Conservation (phyloP, 2,329 filamentous ascomycete genomes). For the Coniosporium tulheliwenetii region DNA sequence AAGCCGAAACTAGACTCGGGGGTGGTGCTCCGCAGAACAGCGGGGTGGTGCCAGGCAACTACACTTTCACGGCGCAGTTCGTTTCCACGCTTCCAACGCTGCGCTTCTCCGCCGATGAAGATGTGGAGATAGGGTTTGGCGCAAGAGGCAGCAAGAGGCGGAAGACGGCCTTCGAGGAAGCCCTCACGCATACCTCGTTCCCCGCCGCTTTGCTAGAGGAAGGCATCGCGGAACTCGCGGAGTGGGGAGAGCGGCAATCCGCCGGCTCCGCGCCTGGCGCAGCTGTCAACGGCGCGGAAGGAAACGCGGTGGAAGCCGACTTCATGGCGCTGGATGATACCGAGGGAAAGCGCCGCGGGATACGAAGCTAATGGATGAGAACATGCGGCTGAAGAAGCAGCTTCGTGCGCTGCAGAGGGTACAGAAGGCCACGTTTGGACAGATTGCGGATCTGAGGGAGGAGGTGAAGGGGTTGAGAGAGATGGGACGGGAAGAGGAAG, state of each 20-base stretch:
- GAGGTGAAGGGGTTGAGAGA: slow-evolving; percentile 20
- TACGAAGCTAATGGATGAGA: slow-evolving; percentile 14
- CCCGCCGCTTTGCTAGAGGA: slow-evolving; percentile 18
- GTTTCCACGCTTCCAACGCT: slow-evolving; percentile 14
- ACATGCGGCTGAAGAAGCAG: slow-evolving; percentile 18
- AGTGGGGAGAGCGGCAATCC: slow-evolving; percentile 12
- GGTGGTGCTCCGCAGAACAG: slow-evolving; percentile 9
- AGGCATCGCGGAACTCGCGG: slow-evolving; percentile 16
- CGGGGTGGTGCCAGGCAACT: slow-evolving; percentile 35
- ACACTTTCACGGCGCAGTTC: slow-evolving; percentile 53
- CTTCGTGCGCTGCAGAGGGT: slow-evolving; percentile 27
- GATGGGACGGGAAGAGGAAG: neutral
- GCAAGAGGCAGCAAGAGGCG: slow-evolving; percentile 1
- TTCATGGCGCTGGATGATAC: slow-evolving; percentile 19
- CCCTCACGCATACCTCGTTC: slow-evolving; percentile 27
- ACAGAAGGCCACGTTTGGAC: slow-evolving; percentile 28
- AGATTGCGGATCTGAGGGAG: slow-evolving; percentile 25
- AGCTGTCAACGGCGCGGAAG: neutral
- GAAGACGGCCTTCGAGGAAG: slow-evolving; percentile 19
- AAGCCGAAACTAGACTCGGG: slow-evolving; percentile 63
- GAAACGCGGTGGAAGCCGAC: slow-evolving; percentile 12
- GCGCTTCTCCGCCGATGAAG: slow-evolving; percentile 15
- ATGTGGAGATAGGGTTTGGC: neutral
- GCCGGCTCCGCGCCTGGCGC: slow-evolving; percentile 2
- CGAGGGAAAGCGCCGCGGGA: neutral